phyloP scores from a whole-genome alignment of 176 grass and related monocot species.

The Carex kokanica region DNA sequence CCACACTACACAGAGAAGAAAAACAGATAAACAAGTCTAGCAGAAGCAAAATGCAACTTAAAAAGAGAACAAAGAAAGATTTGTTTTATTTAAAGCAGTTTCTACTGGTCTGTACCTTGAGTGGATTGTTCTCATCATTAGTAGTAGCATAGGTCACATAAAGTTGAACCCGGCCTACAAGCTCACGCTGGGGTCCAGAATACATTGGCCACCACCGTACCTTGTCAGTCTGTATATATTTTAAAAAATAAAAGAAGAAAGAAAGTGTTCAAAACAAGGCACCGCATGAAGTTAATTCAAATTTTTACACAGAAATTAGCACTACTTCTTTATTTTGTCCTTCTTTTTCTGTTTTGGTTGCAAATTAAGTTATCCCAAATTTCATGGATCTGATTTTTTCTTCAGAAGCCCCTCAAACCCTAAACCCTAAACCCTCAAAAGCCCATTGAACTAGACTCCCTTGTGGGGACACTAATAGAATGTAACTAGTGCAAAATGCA shows the following conservation, averaged over 20 bases:
- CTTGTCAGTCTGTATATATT: slow-evolving; percentile 64
- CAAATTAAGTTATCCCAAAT: neutral
- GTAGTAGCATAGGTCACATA: slow-evolving; percentile 73
- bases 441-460: neutral
- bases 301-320: neutral
- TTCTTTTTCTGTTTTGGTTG: neutral
- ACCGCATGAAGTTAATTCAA: neutral
- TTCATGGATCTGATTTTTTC: neutral
- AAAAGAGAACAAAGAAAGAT: neutral
- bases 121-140: slow-evolving; percentile 66
- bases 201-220: slow-evolving; percentile 93
- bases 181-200: slow-evolving; percentile 83
- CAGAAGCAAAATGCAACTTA: slow-evolving; percentile 1
- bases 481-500: neutral
- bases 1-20: slow-evolving; percentile 68
- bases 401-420: neutral
- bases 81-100: slow-evolving; percentile 1
- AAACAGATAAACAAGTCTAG: slow-evolving; percentile 28
- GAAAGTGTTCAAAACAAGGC: neutral
- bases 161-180: slow-evolving; percentile 85
- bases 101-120: slow-evolving; percentile 59
- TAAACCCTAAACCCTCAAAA: too few species aligned
- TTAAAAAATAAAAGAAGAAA: slow-evolving; percentile 26
- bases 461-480: slow-evolving; percentile 8
- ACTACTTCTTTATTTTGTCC: neutral